Base-by-base conservation (phyloP, 345 rosid species). In the Theobroma cacao region DNA sequence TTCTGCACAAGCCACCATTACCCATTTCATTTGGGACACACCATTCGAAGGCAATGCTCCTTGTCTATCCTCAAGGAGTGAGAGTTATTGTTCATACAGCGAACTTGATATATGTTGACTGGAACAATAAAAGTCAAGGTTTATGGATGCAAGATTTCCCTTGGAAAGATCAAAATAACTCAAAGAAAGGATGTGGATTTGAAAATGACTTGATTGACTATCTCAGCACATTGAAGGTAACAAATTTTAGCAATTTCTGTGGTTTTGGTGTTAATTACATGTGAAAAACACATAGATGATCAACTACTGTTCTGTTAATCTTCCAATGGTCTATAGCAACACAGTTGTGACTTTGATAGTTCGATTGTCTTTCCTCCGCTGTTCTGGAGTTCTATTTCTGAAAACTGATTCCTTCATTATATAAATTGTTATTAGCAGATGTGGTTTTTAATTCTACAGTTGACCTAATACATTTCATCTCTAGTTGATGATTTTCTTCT, bases 131-230 rank as follows among this genome's bases (percentile, higher is more conserved):
- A 83, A 94, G 88, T 74, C 99, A 94, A 89, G 99, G 98, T 71
- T 83, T 96, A 81, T 96, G 99, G 99, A 91, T 92, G 95, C 98
- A 96, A 92, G 98, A 96, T 89, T 96, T 96, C 81, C 99, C 99
- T 41, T 94, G 94, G 98, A 96, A 96, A 86, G 90, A 88, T 82
- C 85, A 84, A 82, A 87, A 79, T 56, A 87, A 79, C 80, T 59
- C 83, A 14, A 71, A 72, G 43, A 84, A 80, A 85, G 80, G 83
- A 40, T 86, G 91, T 74, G 97, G 83, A 74, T 96, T 94, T 74
- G 98, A 94, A 86, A 87, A 77, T 84, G 97, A 95, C 88, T 89
- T 95, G 84, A 48, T 86, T 26, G 97, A 94, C 82, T 95, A 95
- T 86, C 97, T 95, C 38, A 78, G 82, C 80, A 84, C 92, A 38